Conservation (phyloP, 108 stramenopile species). For the Nitzschia putrida region DNA sequence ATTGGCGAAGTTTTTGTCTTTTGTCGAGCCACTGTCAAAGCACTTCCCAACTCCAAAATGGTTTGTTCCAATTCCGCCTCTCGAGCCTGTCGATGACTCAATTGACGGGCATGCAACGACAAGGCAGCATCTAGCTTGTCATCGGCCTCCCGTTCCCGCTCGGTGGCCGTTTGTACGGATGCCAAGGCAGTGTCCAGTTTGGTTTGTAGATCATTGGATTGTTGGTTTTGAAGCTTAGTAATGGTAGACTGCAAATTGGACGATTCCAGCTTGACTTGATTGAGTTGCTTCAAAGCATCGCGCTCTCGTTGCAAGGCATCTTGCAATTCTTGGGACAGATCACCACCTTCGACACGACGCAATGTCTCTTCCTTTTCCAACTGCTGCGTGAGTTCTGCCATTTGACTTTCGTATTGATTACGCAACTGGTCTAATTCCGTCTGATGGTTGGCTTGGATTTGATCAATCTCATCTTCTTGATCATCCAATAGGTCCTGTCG, state of each 20-base stretch:
- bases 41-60: constrained; percentile 74
- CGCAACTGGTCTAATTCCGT: constrained; percentile 41
- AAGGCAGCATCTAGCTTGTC: constrained; percentile 73
- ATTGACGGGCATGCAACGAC: constrained; percentile 68
- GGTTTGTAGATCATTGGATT: constrained; percentile 48
- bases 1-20: too few relatives aligned
- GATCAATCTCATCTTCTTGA: constrained; percentile 67
- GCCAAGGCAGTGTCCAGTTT: constrained; percentile 56
- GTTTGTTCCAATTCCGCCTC: constrained; percentile 83
- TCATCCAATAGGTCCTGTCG: constrained; percentile 63
- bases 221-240: constrained; percentile 47
- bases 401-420: constrained; percentile 44
- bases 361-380: constrained; percentile 33
- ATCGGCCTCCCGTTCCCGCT: constrained; percentile 68
- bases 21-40: constrained; percentile 57
- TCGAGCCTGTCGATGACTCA: constrained; percentile 61
- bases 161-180: constrained; percentile 53
- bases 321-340: constrained; percentile 65
- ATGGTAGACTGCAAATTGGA: constrained; percentile 44
- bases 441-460: constrained; percentile 40
- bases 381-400: constrained; percentile 52
- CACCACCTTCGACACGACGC: constrained; percentile 69
- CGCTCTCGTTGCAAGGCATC: constrained; percentile 70
- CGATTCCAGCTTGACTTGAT: constrained; percentile 51
- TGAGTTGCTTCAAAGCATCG: constrained; percentile 43